A percentile compares a stretch with the other conserved stretches of the same genome.
Evolutionary conservation across 805 yeast genomes (phyloP).

Genomic region (Starmerella powellii): DNA sequence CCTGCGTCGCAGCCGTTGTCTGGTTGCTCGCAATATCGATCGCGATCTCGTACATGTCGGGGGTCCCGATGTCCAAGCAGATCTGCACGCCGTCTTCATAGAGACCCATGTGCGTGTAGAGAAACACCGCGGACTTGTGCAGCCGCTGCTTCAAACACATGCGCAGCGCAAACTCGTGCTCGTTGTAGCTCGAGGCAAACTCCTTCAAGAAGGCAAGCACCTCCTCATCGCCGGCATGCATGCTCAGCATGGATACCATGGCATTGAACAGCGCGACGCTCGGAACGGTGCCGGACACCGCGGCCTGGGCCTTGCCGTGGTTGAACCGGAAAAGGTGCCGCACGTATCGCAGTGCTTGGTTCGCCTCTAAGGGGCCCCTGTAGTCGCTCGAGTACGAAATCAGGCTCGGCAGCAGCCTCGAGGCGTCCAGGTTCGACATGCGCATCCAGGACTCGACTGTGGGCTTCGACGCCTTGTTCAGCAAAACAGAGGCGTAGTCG

Average conservation of each 20-base stretch:
- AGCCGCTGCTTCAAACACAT: conserved; percentile 51
- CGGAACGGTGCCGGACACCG: conserved; percentile 22
- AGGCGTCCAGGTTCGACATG: conserved; percentile 41
- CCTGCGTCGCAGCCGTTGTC: conserved; percentile 27
- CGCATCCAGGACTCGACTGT: conserved; percentile 75
- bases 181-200: conserved; percentile 23
- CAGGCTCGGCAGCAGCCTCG: conserved; percentile 62
- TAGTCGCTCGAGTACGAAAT: conserved; percentile 43
- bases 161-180: conserved; percentile 63
- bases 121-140: conserved; percentile 53
- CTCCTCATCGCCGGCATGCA: conserved; percentile 30
- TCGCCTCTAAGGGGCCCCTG: conserved; percentile 35
- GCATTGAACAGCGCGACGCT: conserved; percentile 53
- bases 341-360: conserved; percentile 57
- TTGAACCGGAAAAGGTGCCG: conserved; percentile 36
- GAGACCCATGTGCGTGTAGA: conserved; percentile 55
- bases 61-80: conserved; percentile 42
- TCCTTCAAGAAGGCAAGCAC: conserved; percentile 41
- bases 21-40: conserved; percentile 42
- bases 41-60: conserved; percentile 46
- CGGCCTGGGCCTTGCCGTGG: too few relatives aligned
- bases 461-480: conserved; percentile 53
- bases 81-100: conserved; percentile 72
- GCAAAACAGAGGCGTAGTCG: conserved; percentile 53
- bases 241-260: conserved; percentile 51